phyloP scores from a whole-genome alignment of 2,329 filamentous ascomycete genomes.

The Verticillium nubilum region DNA sequence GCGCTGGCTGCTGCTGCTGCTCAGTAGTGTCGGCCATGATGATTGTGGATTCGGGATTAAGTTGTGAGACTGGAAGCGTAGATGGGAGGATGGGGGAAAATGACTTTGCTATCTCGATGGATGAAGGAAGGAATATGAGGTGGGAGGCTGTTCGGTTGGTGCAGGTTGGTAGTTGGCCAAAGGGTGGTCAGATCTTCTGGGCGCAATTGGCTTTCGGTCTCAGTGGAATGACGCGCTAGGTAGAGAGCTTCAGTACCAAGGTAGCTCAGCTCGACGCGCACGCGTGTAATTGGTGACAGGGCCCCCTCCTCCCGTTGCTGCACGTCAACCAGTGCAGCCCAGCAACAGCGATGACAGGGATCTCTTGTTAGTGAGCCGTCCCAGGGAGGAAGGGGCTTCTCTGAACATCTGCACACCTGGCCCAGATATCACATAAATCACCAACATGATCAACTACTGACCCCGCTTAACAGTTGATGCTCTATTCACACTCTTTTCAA shows the following conservation, averaged over 20 bases:
- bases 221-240: constrained; percentile 11
- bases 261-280: constrained; percentile 1
- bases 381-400: not conserved
- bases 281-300: constrained; percentile 14
- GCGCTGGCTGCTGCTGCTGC: constrained; percentile 13
- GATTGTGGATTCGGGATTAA: not conserved
- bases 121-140: not conserved
- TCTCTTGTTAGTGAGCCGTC: too few relatives aligned
- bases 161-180: not conserved
- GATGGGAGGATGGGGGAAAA: not conserved
- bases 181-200: not conserved
- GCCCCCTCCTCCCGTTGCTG: not conserved
- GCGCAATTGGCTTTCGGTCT: not conserved
- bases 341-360: not conserved
- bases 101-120: not conserved
- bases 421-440: too few relatives aligned
- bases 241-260: not conserved
- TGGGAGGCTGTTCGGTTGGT: not conserved
- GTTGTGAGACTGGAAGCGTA: not conserved
- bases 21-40: constrained; percentile 23
- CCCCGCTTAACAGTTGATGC: too few relatives aligned
- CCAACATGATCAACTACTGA: too few relatives aligned
- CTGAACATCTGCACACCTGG: too few relatives aligned
- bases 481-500: too few relatives aligned
- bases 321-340: constrained; percentile 4